These are phyloP conservation scores for Orobanche coerulescens DNA, from an alignment of 257 asterid species.

Conservation along the genomic window DNA sequence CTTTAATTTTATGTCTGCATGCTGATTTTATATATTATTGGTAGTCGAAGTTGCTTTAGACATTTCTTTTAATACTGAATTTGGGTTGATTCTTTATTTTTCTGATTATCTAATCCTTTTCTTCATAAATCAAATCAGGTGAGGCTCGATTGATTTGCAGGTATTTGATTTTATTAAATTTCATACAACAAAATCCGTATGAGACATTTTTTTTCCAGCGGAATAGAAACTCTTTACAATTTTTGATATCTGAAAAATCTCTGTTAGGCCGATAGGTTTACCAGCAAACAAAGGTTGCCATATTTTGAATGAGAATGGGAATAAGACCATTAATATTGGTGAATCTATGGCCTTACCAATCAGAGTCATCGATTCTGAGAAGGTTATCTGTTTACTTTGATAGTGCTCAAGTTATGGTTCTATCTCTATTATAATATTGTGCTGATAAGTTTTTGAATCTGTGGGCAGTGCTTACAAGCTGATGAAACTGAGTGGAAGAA, in stretches of 20 bases:
- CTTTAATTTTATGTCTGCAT: background rate
- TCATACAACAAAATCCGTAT: background rate
- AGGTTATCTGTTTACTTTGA: slow-evolving; percentile 32
- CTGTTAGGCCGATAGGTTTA: slow-evolving; percentile 45
- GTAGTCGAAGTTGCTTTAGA: background rate
- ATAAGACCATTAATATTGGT: slow-evolving; percentile 27
- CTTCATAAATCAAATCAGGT: slow-evolving; percentile 30
- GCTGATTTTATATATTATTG: background rate
- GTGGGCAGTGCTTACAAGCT: slow-evolving; percentile 42
- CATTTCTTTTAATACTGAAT: background rate
- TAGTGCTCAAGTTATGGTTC: background rate
- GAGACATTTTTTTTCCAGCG: background rate
- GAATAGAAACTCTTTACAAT: background rate
- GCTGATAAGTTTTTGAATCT: slow-evolving; percentile 9
- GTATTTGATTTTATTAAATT: slow-evolving; percentile 29
- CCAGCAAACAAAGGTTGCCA: slow-evolving; percentile 45
- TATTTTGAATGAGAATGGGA: slow-evolving; percentile 25
- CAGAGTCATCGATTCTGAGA: slow-evolving; percentile 50
- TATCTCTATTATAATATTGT: background rate
- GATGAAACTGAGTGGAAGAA: slow-evolving; percentile 38
- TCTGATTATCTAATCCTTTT: slow-evolving; percentile 20
- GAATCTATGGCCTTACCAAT: slow-evolving; percentile 48
- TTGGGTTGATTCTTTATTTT: background rate
- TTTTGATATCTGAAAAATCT: background rate
- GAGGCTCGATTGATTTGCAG: slow-evolving; percentile 69